Evolutionary conservation across 306 rosid species (phyloP), one percentile per base, ranked within the genome.

Genomic region (Dryas alaskensis): DNA sequence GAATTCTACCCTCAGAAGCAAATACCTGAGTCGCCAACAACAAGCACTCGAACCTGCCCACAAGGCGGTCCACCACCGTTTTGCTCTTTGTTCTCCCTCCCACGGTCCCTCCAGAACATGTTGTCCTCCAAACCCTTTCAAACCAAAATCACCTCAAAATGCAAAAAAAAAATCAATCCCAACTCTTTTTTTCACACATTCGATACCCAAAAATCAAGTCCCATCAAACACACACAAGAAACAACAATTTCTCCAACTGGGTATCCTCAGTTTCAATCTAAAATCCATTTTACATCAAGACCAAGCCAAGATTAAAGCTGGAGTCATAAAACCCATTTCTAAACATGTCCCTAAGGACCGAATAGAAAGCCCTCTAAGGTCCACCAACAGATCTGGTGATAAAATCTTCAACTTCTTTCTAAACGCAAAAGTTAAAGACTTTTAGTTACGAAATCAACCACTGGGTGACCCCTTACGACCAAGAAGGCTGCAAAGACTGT

Each of bases 1-100:
- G 39, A 44, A 42, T 5, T 43, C 40, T 27, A 7, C 1, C 42
- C 52, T 17, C 53, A 22, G 4, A 65, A 44, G 16, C 25, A 80
- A 72, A 74, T 45, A 95, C 99, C 99, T 86, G 99, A 92, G 71
- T 95, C 99, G 48, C 99, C 99, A 76, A 95, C 98, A 77, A 95
- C 93, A 22, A 95, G 98, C 27, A 95, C 99, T 82, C 99, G 86
- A 73, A 95, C 99, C 85, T 92, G 99, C 13, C 99, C 99, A 77
- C 86, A 87, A 6, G 89, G 92, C 44, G 92, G 88, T 10, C 87
- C 87, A 52, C 86, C 87, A 55, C 92, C 89, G 65, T 83, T 92
- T 58, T 74, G 90, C n/a, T 92, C 96, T 55, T 81, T 88, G 84
- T 63, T 86, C 76, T 92, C 97, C 79, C 96, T 87, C 77, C 84